Evolutionary conservation across 2,329 filamentous ascomycete genomes (phyloP).

Genomic region (Penicillium fuscoglaucum): DNA sequence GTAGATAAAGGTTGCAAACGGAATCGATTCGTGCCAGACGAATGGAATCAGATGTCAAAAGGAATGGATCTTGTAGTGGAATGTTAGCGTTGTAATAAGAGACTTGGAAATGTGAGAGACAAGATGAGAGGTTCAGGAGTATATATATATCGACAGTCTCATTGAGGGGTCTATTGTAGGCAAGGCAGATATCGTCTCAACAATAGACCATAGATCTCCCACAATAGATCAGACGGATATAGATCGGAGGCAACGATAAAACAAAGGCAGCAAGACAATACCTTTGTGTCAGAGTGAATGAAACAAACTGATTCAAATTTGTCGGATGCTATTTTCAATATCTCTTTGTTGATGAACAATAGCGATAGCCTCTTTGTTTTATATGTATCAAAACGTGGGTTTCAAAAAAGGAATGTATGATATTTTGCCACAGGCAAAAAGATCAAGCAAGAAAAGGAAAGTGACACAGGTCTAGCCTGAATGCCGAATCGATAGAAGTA

Average conservation of each 20-base stretch:
- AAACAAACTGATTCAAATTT: conserved; percentile 4
- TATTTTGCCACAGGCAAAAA: conserved; percentile 38
- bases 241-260: conserved; percentile 1
- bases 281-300: conserved; percentile 26
- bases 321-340: not conserved
- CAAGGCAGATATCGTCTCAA: not conserved
- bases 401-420: conserved; percentile 30
- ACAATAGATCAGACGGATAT: conserved; percentile 1
- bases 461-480: conserved; percentile 40
- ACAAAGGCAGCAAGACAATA: conserved; percentile 22
- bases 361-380: not conserved
- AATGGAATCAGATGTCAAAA: conserved; percentile 23
- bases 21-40: conserved; percentile 41
- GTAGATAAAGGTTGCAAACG: conserved; percentile 20
- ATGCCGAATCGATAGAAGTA: conserved; percentile 27
- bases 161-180: not conserved
- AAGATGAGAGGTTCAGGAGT: not conserved
- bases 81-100: conserved; percentile 14
- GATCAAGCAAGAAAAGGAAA: conserved; percentile 31
- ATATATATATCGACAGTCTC: conserved; percentile 8
- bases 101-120: not conserved
- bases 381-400: not conserved
- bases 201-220: not conserved
- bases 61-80: conserved; percentile 20
- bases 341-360: conserved; percentile 7